Percentiles rank a stretch among this genome's conserved stretches.
These are phyloP conservation scores for Colletotrichum siamense DNA, from an alignment of 2,329 filamentous ascomycete species.

Conservation along the genomic window DNA sequence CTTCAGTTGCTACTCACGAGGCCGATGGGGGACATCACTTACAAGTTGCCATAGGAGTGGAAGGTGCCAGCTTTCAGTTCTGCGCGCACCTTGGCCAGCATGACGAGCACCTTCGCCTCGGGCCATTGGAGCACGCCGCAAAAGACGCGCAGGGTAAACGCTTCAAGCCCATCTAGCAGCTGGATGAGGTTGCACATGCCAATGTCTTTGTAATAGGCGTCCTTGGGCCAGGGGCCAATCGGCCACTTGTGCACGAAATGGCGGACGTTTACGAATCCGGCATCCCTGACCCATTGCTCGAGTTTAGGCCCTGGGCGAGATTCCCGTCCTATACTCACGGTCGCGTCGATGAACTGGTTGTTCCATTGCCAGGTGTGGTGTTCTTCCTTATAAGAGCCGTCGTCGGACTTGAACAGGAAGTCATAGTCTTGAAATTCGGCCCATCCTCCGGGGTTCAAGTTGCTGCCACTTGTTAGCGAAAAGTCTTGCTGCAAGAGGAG, in stretches of 20 bases:
- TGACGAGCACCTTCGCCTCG: conserved; percentile 28
- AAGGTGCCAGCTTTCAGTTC: conserved; percentile 31
- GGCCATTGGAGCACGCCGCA: conserved; percentile 33
- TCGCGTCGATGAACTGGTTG: conserved; percentile 21
- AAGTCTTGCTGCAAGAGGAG: not conserved
- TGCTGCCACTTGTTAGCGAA: conserved; percentile 20
- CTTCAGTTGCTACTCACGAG: not conserved
- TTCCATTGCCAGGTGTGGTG: conserved; percentile 27
- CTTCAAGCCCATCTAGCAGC: conserved; percentile 27
- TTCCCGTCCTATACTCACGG: conserved; percentile 24
- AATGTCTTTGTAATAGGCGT: conserved; percentile 28
- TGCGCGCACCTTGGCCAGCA: conserved; percentile 32
- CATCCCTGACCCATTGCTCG: conserved; percentile 31
- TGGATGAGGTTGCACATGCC: conserved; percentile 17
- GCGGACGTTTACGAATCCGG: conserved; percentile 40
- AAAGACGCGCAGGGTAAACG: conserved; percentile 29
- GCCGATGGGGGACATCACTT: not conserved
- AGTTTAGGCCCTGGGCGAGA: conserved; percentile 29
- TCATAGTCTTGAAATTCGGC: conserved; percentile 34
- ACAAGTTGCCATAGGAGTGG: conserved; percentile 30
- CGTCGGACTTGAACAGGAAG: conserved; percentile 30
- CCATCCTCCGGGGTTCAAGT: conserved; percentile 41
- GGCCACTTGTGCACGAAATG: conserved; percentile 38
- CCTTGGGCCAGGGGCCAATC: conserved; percentile 35
- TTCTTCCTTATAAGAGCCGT: conserved; percentile 28